Evolutionary conservation across 163 green algal species (phyloP).

Genomic region (Volvox carteri): DNA sequence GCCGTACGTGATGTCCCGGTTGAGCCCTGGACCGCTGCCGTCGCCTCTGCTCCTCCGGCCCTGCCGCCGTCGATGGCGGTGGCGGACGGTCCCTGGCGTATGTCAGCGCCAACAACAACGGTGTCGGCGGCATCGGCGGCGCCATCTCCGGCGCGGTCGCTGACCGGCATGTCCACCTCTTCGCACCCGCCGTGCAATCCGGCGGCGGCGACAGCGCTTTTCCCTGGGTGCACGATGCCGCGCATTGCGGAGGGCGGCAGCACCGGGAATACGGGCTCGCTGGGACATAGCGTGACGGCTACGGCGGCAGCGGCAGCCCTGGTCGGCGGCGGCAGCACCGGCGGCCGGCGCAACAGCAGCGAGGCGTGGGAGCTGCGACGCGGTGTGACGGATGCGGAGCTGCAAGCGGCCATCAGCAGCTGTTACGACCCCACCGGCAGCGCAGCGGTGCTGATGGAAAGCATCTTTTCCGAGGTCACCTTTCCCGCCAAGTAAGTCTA

Average conservation of each 20-base stretch:
- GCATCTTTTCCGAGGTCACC: slow-evolving; percentile 51
- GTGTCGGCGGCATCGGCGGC: not conserved
- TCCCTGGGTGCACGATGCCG: not conserved
- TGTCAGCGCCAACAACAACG: not conserved
- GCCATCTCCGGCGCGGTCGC: not conserved
- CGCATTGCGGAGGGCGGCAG: slow-evolving; percentile 42
- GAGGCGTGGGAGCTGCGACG: slow-evolving; percentile 53
- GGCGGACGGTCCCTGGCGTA: slow-evolving; percentile 13
- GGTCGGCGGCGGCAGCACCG: not conserved
- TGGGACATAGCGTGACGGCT: not conserved
- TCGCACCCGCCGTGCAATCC: not conserved
- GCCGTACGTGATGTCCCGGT: not conserved
- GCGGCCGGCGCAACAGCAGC: slow-evolving; percentile 17
- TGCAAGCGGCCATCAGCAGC: slow-evolving; percentile 68
- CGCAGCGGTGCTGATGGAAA: slow-evolving; percentile 42
- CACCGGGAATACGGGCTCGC: not conserved
- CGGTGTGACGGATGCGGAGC: slow-evolving; percentile 66
- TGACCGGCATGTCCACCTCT: not conserved
- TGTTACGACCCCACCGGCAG: slow-evolving; percentile 13
- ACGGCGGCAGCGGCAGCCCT: no score
- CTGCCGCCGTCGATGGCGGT: not conserved
- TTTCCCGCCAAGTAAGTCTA: slow-evolving; percentile 42
- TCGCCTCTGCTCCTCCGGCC: not conserved
- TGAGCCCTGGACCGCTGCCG: slow-evolving; percentile 11
- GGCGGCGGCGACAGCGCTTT: not conserved